Conservation (phyloP, 2,329 filamentous ascomycete genomes). For the Aspergillus sp. region DNA sequence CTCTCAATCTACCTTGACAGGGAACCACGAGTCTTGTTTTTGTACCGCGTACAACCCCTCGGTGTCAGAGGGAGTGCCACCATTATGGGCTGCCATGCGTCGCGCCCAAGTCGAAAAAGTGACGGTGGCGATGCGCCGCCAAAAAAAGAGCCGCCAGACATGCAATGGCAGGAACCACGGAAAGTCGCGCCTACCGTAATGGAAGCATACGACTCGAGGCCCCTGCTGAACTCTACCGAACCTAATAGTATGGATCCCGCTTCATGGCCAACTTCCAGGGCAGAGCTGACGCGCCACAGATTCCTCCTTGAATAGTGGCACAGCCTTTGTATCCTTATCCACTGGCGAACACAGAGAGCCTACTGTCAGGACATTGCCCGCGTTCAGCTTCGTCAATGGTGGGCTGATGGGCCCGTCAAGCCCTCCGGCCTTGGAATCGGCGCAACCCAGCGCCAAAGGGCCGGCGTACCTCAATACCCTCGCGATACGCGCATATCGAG, state of each 20-base stretch:
- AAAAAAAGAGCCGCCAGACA: not conserved
- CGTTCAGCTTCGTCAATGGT: not conserved
- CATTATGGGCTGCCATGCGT: not conserved
- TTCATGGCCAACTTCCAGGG: not conserved
- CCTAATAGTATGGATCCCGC: not conserved
- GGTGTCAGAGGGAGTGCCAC: too few species aligned
- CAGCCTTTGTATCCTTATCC: not conserved
- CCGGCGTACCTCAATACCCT: not conserved
- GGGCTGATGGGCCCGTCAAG: not conserved
- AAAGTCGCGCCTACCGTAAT: not conserved
- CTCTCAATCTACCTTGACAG: not conserved
- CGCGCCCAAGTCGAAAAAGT: not conserved
- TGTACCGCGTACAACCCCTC: not conserved
- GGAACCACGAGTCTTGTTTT: not conserved
- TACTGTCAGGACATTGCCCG: not conserved
- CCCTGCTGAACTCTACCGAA: not conserved
- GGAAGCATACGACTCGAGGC: not conserved
- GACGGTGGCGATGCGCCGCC: too few species aligned
- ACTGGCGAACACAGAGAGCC: not conserved
- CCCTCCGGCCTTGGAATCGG: not conserved
- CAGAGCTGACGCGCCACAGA: not conserved
- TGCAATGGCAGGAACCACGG: not conserved
- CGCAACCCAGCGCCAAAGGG: not conserved
- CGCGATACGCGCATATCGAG: slow-evolving; percentile 2
- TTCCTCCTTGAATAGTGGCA: not conserved